A percentile compares a stretch with the other conserved stretches of the same genome.
Conservation (phyloP, 768 basidiomycete species). For the Suillus clintonianus region DNA sequence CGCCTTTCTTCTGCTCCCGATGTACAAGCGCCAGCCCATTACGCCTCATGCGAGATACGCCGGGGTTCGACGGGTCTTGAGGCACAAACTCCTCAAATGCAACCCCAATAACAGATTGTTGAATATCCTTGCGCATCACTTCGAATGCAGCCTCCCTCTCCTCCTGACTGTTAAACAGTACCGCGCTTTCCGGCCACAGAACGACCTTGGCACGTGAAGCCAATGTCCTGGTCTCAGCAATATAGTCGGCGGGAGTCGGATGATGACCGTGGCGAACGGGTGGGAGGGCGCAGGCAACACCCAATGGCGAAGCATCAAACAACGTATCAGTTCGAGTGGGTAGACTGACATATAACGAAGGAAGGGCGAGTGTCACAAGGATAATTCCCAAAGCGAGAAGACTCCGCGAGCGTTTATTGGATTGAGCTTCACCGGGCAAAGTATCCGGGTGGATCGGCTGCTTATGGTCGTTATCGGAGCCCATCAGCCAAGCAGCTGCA, state of each 20-base stretch:
- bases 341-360: conserved; percentile 51
- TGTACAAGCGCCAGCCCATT: conserved; percentile 69
- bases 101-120: conserved; percentile 59
- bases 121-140: conserved; percentile 36
- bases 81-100: conserved; percentile 66
- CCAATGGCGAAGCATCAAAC: conserved; percentile 51
- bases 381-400: conserved; percentile 39
- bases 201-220: conserved; percentile 51
- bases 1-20: conserved; percentile 32
- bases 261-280: conserved; percentile 42
- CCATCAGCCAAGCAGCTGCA: conserved; percentile 60
- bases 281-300: conserved; percentile 71
- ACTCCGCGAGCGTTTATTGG: conserved; percentile 18
- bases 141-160: conserved; percentile 54
- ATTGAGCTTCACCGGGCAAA: background rate
- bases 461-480: conserved; percentile 25
- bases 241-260: conserved; percentile 58
- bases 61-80: conserved; percentile 38
- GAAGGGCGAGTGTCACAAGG: conserved; percentile 51
- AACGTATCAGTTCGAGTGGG: conserved; percentile 39
- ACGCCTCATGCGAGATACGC: conserved; percentile 42
- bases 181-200: conserved; percentile 83
- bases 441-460: conserved; percentile 6
- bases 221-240: conserved; percentile 55
- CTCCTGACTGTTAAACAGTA: conserved; percentile 54